phyloP scores from a whole-genome alignment of 83 land plant species.

The Picea mariana region DNA sequence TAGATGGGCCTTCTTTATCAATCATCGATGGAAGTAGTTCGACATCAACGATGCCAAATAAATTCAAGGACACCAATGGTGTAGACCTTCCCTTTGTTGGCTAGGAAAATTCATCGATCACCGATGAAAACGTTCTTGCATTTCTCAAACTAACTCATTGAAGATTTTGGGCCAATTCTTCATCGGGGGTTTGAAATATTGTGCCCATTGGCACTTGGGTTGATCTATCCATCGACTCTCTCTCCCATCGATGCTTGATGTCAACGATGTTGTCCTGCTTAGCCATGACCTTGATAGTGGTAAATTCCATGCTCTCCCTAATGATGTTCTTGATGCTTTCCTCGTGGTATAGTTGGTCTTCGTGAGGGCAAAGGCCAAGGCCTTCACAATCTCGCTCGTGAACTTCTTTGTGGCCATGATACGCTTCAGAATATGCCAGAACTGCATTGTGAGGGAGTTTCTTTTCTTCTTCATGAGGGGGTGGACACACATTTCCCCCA shows the following conservation, averaged over 20 bases:
- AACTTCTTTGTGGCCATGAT: constrained; percentile 89
- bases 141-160: no score
- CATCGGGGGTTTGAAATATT: no score
- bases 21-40: no score
- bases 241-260: constrained; percentile 40
- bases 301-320: constrained; percentile 70
- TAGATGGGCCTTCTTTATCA: no score
- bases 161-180: no score
- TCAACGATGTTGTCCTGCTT: constrained; percentile 87
- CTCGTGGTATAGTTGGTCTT: constrained; percentile 89
- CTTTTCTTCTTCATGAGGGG: constrained; percentile 93
- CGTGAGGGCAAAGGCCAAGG: constrained; percentile 75
- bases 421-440: constrained; percentile 86
- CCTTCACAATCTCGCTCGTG: constrained; percentile 87
- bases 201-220: no score
- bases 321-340: constrained; percentile 77
- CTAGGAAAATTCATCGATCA: no score
- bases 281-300: constrained; percentile 76
- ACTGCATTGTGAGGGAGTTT: constrained; percentile 91
- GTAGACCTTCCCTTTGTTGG: no score
- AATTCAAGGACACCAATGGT: no score
- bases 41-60: no score
- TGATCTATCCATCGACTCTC: no score
- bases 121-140: no score
- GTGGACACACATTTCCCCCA: constrained; percentile 93